Evolutionary conservation across 176 grass and related monocot species (phyloP).

Genomic region (Paspalum vaginatum): DNA sequence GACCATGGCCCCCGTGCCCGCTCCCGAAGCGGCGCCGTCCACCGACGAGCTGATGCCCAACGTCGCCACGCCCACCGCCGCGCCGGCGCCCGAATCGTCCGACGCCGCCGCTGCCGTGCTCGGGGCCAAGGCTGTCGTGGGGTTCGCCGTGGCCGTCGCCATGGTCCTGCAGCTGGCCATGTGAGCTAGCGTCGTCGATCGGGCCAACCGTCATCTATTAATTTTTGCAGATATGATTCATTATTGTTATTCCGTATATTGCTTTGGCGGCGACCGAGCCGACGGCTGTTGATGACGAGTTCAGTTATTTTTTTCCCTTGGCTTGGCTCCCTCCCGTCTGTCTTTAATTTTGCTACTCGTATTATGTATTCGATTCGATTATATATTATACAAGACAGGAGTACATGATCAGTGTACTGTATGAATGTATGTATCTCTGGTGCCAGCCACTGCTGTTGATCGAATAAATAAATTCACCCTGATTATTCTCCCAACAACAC

Average conservation of each 20-base stretch:
- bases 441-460: background rate
- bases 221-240: background rate
- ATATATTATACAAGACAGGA: background rate
- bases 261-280: background rate
- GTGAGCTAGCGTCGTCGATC: constrained; percentile 22
- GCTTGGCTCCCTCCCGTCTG: background rate
- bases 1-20: constrained; percentile 6
- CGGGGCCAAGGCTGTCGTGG: constrained; percentile 32
- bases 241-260: background rate
- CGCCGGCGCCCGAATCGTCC: constrained; percentile 38
- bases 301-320: background rate
- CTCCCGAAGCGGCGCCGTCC: constrained; percentile 8
- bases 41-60: constrained; percentile 38
- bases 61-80: constrained; percentile 30
- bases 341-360: background rate
- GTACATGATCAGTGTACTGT: background rate
- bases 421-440: background rate
- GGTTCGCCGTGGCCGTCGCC: constrained; percentile 43
- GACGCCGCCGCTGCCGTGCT: constrained; percentile 7
- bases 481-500: background rate
- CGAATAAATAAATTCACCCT: background rate
- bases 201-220: background rate
- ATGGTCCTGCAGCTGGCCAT: constrained; percentile 26
- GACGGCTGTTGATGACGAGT: background rate
- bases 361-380: background rate